Evolutionary conservation across 495 filamentous ascomycete genomes (phyloP), one percentile per base, ranked within the genome.

Genomic region (Trichoderma reesei): DNA sequence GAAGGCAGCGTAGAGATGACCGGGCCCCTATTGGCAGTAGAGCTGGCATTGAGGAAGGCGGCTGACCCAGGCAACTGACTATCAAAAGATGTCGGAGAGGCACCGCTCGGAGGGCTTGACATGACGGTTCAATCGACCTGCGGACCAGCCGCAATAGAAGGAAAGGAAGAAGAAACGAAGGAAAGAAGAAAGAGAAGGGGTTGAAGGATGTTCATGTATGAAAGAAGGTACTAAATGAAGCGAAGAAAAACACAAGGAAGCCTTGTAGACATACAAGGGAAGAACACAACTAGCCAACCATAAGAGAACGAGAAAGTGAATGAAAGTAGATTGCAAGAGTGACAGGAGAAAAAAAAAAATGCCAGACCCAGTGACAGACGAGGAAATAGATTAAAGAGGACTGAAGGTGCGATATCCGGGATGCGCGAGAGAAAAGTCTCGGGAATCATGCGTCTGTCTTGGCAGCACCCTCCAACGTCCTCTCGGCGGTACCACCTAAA

Each of bases 401-500:
- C 13, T 33, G 34, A 10, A 18, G 31, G 18, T 34, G 20, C 26
- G 26, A 56, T 11, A 34, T 31, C 16, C 51, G 34, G 20, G 51
- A 34, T 10, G 51, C 51, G 34, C 31, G 51, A 31, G 51, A 56
- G 34, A 13, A 56, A 33, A 14, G 51, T 18, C n/a, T 14, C 10
- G 16, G 42, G 42, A 8, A 16, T 56, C 26, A 18, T 16, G 51
- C 51, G 31, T 26, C 51, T 34, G 10, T 33, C 33, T 26, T 34
- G 18, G 9, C 26, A 26, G 26, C 26, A 4, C 31, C 20, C 34
- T 56, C 26, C 34, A 56, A 34, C 51, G 34, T 14, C 51, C 13
- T 34, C 34, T 56, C 51, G 51, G 51, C 51, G 20, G 51, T 56
- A 56, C 51, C 51, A 56, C 51, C 51, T 56, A 34, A 34, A 16